A percentile compares a stretch with the other conserved stretches of the same genome.
phyloP scores from a whole-genome alignment of 2,329 filamentous ascomycete species.

The Calonectria crousiana region DNA sequence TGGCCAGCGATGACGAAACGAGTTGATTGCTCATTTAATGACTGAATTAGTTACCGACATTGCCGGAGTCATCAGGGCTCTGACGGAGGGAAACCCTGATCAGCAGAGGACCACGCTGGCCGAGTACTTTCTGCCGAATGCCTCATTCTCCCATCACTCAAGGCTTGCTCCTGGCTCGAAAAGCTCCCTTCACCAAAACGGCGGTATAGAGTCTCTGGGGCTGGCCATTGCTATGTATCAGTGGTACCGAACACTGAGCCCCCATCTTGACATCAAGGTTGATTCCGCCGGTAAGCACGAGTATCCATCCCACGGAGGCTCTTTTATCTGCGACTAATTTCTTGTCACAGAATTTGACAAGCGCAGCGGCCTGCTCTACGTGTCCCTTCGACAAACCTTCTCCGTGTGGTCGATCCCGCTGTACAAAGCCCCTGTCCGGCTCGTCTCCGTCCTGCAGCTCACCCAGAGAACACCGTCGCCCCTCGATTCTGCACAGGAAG shows the following conservation, averaged over 20 bases:
- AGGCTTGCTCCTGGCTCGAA: constrained; percentile 73
- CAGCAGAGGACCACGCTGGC: constrained; percentile 75
- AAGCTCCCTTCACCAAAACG: constrained; percentile 54
- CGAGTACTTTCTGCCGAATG: constrained; percentile 79
- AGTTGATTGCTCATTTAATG: neutral
- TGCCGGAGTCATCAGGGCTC: constrained; percentile 71
- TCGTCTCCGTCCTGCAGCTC: constrained; percentile 77
- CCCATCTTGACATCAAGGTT: constrained; percentile 76
- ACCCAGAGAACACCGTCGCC: constrained; percentile 55
- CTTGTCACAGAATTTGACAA: constrained; percentile 72
- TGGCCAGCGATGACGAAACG: neutral
- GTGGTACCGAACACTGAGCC: constrained; percentile 88
- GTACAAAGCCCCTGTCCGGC: constrained; percentile 74
- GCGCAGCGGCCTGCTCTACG: constrained; percentile 75
- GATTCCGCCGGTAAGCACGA: constrained; percentile 63
- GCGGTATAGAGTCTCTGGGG: constrained; percentile 71
- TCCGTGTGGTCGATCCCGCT: constrained; percentile 82
- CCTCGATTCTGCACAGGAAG: constrained; percentile 23
- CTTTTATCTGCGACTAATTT: neutral
- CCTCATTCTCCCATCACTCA: constrained; percentile 83
- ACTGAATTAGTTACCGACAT: constrained; percentile 67
- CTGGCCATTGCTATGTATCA: constrained; percentile 78
- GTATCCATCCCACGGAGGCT: neutral
- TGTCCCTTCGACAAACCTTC: constrained; percentile 81
- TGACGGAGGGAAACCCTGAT: constrained; percentile 75